Evolutionary conservation across 257 asterid species (phyloP).

Genomic region (Cynanchum wilfordii): DNA sequence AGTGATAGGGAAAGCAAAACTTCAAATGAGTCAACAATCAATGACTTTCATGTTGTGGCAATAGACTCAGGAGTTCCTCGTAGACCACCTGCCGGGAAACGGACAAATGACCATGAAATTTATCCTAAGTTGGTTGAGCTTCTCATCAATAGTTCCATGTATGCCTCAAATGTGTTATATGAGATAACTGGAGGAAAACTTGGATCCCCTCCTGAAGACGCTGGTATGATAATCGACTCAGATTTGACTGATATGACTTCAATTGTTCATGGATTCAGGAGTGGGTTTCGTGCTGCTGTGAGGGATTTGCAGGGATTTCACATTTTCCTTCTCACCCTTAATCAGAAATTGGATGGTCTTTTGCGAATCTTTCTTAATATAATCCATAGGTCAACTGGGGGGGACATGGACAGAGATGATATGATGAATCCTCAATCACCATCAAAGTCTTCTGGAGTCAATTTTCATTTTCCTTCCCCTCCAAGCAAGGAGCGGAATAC

Average conservation of each 20-base stretch:
- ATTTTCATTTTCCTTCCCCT: slow-evolving; percentile 39
- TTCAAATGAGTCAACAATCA: slow-evolving; percentile 35
- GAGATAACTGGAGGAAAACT: slow-evolving; percentile 85
- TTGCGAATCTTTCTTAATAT: slow-evolving; percentile 64
- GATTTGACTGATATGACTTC: slow-evolving; percentile 44
- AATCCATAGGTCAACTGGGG: slow-evolving; percentile 48
- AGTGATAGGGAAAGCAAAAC: slow-evolving; percentile 50
- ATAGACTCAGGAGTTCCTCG: slow-evolving; percentile 99
- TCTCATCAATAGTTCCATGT: slow-evolving; percentile 72
- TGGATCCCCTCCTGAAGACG: slow-evolving; percentile 47
- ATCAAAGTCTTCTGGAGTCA: slow-evolving; percentile 39
- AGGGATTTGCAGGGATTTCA: slow-evolving; percentile 95
- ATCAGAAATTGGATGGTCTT: slow-evolving; percentile 79
- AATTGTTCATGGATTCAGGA: slow-evolving; percentile 60
- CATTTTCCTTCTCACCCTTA: slow-evolving; percentile 82
- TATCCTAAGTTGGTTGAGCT: slow-evolving; percentile 97
- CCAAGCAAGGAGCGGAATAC: slow-evolving; percentile 48
- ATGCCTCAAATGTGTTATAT: slow-evolving; percentile 62
- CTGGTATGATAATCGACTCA: slow-evolving; percentile 29
- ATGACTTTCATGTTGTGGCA: slow-evolving; percentile 68
- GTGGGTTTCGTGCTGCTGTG: slow-evolving; percentile 86
- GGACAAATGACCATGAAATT: slow-evolving; percentile 76
- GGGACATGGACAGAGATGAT: slow-evolving; percentile 78
- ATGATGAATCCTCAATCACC: slow-evolving; percentile 56
- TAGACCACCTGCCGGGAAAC: slow-evolving; percentile 98